Base-by-base conservation (phyloP, 2,329 filamentous ascomycete species). In the Botrytis fabae region DNA sequence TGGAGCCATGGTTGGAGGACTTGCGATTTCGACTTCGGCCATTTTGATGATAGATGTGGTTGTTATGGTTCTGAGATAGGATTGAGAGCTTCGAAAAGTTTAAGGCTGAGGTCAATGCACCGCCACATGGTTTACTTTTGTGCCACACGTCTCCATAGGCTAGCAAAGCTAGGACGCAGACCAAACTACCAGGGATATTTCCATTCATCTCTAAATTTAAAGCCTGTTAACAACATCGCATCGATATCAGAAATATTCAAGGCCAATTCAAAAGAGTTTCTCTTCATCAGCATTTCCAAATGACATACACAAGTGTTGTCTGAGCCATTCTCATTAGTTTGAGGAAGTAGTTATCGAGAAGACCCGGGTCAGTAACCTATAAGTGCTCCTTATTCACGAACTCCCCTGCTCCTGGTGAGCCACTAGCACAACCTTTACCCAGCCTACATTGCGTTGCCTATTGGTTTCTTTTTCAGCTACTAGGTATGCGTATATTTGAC, bases 1-100 rank as follows among this genome's bases (percentile, higher is more conserved):
- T 32, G 73, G 68, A 2, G 61, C 74, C 76, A 78, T 77, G 28
- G 74, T 74, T 18, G 75, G 75, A 63, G 77, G 76, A 38, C 71
- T 72, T 74, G 75, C 64, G 62, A 73, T 76, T 51, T 81, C 78
- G 62, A 78, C 75, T 75, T 79, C 77, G 54, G 77, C 73, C 77
- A 79, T 78, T 62, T 69, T 76, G 20, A 74, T 59, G 65, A 69
- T 69, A n/a, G 38, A 42, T 69, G 10, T 54, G 64, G 48, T 64
- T 35, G 61, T 75, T 73, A 66, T 74, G 46, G 59, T 59, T 72
- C 14, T 32, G n/a, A 51, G 42, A 28, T 38, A 32, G 44, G 10
- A 38, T 32, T n/a, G 46, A 48, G 44, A 54, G 66, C 18, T 68
- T 64, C 25, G 46, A 65, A 64, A 74, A 64, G 63, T 71, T 71